Evolutionary conservation across 2,329 filamentous ascomycete genomes (phyloP), one percentile per base, ranked within the genome.

Genomic region (Calonectria montana): DNA sequence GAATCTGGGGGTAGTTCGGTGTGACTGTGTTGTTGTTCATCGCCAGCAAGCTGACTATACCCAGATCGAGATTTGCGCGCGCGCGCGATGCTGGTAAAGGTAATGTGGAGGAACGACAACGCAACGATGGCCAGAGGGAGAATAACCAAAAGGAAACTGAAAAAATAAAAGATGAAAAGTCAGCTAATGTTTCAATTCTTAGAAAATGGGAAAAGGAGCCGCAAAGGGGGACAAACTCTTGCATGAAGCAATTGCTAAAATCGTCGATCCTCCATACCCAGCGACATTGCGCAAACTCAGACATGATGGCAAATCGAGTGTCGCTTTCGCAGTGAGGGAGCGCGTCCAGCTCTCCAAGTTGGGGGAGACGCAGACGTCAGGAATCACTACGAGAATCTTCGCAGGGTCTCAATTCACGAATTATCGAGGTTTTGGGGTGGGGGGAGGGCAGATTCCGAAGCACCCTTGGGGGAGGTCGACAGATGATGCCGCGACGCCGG

Each of bases 81-180:
- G 69, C 88, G 88, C 71, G 87, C 86, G 74, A 91, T 82, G 77
- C 88, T 85, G 80, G 92, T 91, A 77, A 88, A 81, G 70, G 88
- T 77, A 69, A 98, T 89, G 76, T 91, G 87, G 65, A 94, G 81
- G 75, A 96, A 82, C 8, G 97, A 98, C 29, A 93, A 77, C 74
- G 85, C 88, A 82, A 95, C 90, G 70, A 93, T 87, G 73, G 92
- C 85, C 72, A 97, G 86, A 67, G 97, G 97, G 67, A 98, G 88
- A 57, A 97, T 87, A 72, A 94, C 91, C 83, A 94, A 92, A 53
- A 85, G 82, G 69, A 83, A 84, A 69, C 83, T 84, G 65, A 15
- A 69, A 61, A 55, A 37, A 37, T 4, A 50, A 57, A 70, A 62
- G 35, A 41, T 43, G 66, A 66, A 72, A 65, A 25, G 70, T 72